Conservation (phyloP, 805 yeast genomes). For the Vanderwaltozyma verrucispora region DNA sequence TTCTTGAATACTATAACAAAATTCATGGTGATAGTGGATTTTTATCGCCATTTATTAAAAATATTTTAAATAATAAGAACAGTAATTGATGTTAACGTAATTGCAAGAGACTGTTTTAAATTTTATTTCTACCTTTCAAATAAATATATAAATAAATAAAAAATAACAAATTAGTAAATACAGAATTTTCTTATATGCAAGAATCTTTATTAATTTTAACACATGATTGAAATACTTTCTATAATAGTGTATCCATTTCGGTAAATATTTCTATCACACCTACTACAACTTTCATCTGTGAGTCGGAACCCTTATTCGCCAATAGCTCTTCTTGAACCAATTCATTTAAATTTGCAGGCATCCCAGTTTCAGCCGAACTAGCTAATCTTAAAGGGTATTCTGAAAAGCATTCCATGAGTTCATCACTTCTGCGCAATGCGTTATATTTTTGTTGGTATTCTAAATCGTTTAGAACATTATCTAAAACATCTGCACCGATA, state of each 20-base stretch:
- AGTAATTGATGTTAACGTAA: neutral
- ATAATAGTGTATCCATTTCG: conserved; percentile 81
- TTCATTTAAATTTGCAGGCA: conserved; percentile 55
- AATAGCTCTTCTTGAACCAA: conserved; percentile 36
- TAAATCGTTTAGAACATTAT: conserved; percentile 66
- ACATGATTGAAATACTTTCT: too few relatives aligned
- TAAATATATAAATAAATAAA: neutral
- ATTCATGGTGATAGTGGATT: conserved; percentile 12
- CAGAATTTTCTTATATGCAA: too few relatives aligned
- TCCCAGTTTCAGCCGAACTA: conserved; percentile 50
- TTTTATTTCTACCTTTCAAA: too few relatives aligned
- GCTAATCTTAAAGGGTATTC: conserved; percentile 68
- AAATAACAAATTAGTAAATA: too few relatives aligned
- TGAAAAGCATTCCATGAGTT: conserved; percentile 66
- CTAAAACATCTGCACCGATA: conserved; percentile 92
- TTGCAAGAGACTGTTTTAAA: too few relatives aligned
- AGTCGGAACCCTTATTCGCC: conserved; percentile 34
- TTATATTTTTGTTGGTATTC: conserved; percentile 83
- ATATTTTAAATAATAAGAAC: neutral
- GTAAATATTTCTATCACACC: conserved; percentile 86
- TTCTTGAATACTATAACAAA: conserved; percentile 12
- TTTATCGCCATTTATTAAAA: conserved; percentile 4
- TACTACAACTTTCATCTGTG: conserved; percentile 79
- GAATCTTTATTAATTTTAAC: too few relatives aligned
- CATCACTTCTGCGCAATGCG: conserved; percentile 90